phyloP scores from a whole-genome alignment of 2,329 filamentous ascomycete species.

The Ciborinia camelliae region DNA sequence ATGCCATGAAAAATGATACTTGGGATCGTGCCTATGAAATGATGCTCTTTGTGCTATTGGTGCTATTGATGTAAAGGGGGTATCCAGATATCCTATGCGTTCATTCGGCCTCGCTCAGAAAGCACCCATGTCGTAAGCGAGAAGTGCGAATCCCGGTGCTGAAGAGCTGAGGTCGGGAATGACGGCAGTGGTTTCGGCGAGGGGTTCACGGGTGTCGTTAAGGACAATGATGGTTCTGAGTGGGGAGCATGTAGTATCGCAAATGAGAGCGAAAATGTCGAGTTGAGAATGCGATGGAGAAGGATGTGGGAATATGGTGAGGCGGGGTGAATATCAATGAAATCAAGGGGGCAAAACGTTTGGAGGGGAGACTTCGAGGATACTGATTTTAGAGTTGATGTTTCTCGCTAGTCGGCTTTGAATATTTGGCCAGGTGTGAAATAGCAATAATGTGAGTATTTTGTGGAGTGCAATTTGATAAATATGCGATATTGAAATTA shows the following conservation, averaged over 20 bases:
- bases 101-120: background rate
- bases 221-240: accelerated
- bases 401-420: background rate
- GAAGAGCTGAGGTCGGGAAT: background rate
- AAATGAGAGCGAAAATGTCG: background rate
- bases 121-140: too few species aligned
- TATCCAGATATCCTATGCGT: background rate
- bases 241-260: background rate
- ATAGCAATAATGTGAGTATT: too few species aligned
- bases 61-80: background rate
- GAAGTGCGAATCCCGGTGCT: too few species aligned
- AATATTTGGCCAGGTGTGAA: background rate
- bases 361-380: background rate
- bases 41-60: background rate
- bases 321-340: background rate
- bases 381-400: background rate
- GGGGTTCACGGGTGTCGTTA: background rate
- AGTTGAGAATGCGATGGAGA: background rate
- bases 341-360: background rate
- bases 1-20: background rate
- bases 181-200: too few species aligned
- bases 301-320: background rate
- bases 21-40: background rate
- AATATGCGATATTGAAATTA: too few species aligned
- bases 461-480: too few species aligned